These are phyloP conservation scores for Apiospora pterosperma DNA, from an alignment of 2,329 filamentous ascomycete species.

Conservation along the genomic window DNA sequence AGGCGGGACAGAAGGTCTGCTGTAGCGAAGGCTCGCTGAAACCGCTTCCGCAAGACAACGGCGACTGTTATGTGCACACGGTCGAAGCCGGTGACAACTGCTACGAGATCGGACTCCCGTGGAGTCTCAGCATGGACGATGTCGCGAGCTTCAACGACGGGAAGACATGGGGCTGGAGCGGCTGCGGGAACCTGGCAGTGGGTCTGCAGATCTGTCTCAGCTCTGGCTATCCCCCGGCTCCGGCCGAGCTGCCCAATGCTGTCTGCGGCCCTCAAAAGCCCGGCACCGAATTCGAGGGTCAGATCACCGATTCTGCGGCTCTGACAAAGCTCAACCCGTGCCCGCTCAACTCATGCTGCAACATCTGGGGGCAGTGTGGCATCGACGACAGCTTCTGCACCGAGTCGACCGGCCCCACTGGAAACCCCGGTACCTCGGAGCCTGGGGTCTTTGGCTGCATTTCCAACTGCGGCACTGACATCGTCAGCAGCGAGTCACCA, in stretches of 20 bases:
- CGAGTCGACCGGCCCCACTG: constrained; percentile 4
- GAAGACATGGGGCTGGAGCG: constrained; percentile 29
- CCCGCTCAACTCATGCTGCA: constrained; percentile 39
- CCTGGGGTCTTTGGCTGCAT: constrained; percentile 25
- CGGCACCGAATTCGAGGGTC: constrained; percentile 31
- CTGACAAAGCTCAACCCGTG: constrained; percentile 42
- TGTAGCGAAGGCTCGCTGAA: constrained; percentile 12
- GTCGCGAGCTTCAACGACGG: background rate
- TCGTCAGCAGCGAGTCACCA: constrained; percentile 6
- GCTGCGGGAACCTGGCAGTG: constrained; percentile 30
- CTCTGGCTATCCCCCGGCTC: constrained; percentile 36
- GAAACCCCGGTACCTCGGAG: constrained; percentile 19
- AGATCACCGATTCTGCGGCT: constrained; percentile 20
- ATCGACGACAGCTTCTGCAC: constrained; percentile 1
- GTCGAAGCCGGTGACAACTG: constrained; percentile 4
- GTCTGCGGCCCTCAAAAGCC: constrained; percentile 43
- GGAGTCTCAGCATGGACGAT: background rate
- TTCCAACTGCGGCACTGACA: constrained; percentile 17
- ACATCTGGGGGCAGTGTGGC: constrained; percentile 27
- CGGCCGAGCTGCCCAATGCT: constrained; percentile 31
- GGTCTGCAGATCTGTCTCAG: constrained; percentile 36
- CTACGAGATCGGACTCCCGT: background rate
- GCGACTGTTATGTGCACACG: constrained; percentile 13
- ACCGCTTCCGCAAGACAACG: constrained; percentile 14
- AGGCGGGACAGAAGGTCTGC: constrained; percentile 14